Evolutionary conservation across 768 basidiomycete species (phyloP).

Genomic region (Russula lepida): DNA sequence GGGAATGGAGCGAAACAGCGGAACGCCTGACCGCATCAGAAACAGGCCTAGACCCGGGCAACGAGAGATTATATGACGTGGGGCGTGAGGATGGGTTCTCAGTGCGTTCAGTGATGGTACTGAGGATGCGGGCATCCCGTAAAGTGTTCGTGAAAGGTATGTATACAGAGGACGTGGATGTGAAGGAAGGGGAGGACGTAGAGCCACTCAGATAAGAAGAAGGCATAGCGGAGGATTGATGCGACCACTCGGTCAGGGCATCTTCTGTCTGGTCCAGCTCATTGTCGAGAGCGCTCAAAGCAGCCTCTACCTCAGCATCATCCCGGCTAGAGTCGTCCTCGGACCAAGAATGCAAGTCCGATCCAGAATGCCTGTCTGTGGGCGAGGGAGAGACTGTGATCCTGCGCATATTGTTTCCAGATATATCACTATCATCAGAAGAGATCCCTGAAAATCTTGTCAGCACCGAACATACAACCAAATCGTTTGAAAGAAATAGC

Average conservation of each 20-base stretch:
- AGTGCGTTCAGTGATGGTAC: slow-evolving; percentile 71
- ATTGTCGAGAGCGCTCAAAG: slow-evolving; percentile 57
- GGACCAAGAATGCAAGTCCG: slow-evolving; percentile 33
- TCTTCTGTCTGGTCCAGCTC: slow-evolving; percentile 60
- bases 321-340: slow-evolving; percentile 45
- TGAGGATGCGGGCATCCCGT: slow-evolving; percentile 45
- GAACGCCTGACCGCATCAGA: slow-evolving; percentile 38
- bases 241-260: slow-evolving; percentile 54
- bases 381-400: slow-evolving; percentile 23
- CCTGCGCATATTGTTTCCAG: slow-evolving; percentile 22
- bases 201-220: slow-evolving; percentile 30
- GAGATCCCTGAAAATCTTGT: slow-evolving; percentile 12
- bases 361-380: neutral
- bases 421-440: slow-evolving; percentile 18
- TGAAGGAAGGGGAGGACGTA: slow-evolving; percentile 23
- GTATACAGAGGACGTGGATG: slow-evolving; percentile 17
- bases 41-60: slow-evolving; percentile 26
- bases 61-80: slow-evolving; percentile 30
- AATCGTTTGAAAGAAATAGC: neutral
- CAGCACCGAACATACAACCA: neutral
- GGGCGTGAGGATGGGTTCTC: slow-evolving; percentile 61
- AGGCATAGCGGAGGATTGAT: slow-evolving; percentile 31
- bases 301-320: slow-evolving; percentile 53
- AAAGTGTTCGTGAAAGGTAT: slow-evolving; percentile 31
- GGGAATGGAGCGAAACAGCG: slow-evolving; percentile 38